phyloP scores from a whole-genome alignment of 208 protist genomes.

The Lotmaria passim region DNA sequence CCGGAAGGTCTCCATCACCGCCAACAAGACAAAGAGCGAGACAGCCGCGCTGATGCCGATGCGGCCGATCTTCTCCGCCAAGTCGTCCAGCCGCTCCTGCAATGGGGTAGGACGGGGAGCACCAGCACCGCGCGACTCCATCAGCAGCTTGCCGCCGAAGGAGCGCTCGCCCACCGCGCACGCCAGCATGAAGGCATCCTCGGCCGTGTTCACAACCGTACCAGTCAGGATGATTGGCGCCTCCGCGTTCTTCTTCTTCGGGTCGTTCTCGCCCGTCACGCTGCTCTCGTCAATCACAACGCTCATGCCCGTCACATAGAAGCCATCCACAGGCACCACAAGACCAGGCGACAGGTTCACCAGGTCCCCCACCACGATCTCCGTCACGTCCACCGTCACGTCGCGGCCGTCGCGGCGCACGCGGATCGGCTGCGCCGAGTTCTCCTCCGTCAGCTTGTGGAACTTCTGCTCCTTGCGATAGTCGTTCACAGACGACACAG shows the following conservation, averaged over 20 bases:
- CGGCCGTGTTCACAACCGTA: conserved; percentile 87
- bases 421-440: conserved; percentile 84
- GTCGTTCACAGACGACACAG: conserved; percentile 95
- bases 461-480: conserved; percentile 96
- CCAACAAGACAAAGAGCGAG: conserved; percentile 69
- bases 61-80: conserved; percentile 92
- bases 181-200: conserved; percentile 89
- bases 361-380: conserved; percentile 97
- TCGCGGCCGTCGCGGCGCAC: conserved; percentile 91
- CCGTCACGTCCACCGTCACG: conserved; percentile 86
- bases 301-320: conserved; percentile 84
- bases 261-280: conserved; percentile 94
- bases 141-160: conserved; percentile 90
- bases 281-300: conserved; percentile 92
- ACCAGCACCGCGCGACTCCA: conserved; percentile 63
- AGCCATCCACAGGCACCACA: conserved; percentile 92
- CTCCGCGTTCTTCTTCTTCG: conserved; percentile 73
- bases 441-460: conserved; percentile 92
- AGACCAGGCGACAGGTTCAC: conserved; percentile 90
- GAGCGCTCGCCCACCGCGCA: conserved; percentile 93
- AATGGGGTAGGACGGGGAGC: conserved; percentile 89
- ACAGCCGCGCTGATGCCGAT: conserved; percentile 79
- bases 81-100: conserved; percentile 91
- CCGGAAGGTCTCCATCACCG: conserved; percentile 51
- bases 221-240: conserved; percentile 90